A percentile compares a stretch with the other conserved stretches of the same genome.
Conservation (phyloP, 768 basidiomycete species). For the Suillus americanus region DNA sequence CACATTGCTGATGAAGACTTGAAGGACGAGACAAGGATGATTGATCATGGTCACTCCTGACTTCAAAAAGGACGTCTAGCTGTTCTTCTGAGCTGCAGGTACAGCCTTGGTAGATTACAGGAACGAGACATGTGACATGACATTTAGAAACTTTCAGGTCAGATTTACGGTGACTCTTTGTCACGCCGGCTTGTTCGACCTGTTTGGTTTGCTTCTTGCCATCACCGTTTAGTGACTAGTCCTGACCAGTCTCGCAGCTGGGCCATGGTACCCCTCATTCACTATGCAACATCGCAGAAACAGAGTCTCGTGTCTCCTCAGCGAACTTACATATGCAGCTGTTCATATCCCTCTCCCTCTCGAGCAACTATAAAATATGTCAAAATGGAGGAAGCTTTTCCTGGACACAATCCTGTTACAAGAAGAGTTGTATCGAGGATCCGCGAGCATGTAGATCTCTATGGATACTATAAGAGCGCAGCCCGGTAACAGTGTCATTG, state of each 20-base stretch:
- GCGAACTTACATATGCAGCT: neutral
- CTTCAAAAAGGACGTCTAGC: slow-evolving; percentile 87
- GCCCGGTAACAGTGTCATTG: neutral
- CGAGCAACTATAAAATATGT: neutral
- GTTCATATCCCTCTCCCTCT: neutral
- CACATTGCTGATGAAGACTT: slow-evolving; percentile 3
- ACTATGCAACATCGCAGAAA: neutral
- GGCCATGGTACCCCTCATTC: no score
- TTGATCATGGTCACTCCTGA: slow-evolving; percentile 62
- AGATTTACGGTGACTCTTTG: slow-evolving; percentile 24
- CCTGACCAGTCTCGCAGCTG: neutral
- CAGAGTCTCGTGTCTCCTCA: neutral
- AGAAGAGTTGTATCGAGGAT: neutral
- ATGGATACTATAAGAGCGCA: neutral
- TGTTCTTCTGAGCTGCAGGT: slow-evolving; percentile 77
- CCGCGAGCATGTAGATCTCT: neutral
- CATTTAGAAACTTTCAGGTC: slow-evolving; percentile 22
- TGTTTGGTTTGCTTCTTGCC: slow-evolving; percentile 8
- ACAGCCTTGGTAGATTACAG: slow-evolving; percentile 51
- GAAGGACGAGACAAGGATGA: neutral
- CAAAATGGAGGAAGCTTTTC: neutral
- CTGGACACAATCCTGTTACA: neutral
- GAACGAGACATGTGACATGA: slow-evolving; percentile 27
- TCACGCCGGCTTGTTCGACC: slow-evolving; percentile 46
- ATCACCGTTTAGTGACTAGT: neutral